Conservation (phyloP, 1,139 yeast species). For the Schizosaccharomyces versatilis region DNA sequence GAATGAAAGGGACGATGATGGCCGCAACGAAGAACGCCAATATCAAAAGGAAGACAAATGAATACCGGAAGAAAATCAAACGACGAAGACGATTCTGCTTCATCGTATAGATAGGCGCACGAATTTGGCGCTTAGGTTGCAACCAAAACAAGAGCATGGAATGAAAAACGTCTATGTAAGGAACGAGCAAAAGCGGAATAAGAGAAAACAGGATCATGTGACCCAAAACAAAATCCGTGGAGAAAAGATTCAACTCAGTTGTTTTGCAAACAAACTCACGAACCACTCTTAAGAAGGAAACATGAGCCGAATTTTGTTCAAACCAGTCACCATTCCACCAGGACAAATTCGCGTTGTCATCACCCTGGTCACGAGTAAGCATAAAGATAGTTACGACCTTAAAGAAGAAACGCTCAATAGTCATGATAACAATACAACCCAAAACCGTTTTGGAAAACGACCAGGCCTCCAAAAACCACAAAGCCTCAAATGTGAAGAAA, state of each 20-base stretch:
- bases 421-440: constrained; percentile 67
- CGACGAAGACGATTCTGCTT: constrained; percentile 93
- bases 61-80: constrained; percentile 94
- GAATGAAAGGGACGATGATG: constrained; percentile 85
- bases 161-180: constrained; percentile 91
- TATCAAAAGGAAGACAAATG: constrained; percentile 50
- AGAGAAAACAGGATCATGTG: constrained; percentile 73
- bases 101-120: constrained; percentile 94
- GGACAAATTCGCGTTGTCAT: constrained; percentile 87
- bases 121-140: constrained; percentile 89
- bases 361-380: constrained; percentile 92
- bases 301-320: constrained; percentile 80
- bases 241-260: constrained; percentile 85
- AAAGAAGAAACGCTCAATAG: constrained; percentile 72
- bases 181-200: constrained; percentile 66
- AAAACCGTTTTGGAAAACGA: constrained; percentile 65
- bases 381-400: constrained; percentile 57
- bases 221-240: constrained; percentile 88
- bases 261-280: constrained; percentile 91
- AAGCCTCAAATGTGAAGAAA: constrained; percentile 33
- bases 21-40: constrained; percentile 46
- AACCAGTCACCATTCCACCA: constrained; percentile 99
- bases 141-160: constrained; percentile 97
- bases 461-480: constrained; percentile 96
- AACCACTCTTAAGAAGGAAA: constrained; percentile 87